A percentile compares a stretch with the other conserved stretches of the same genome.
These are phyloP conservation scores for Ceratobasidium sp. DNA, from an alignment of 1,284 basidiomycete species.

Conservation along the genomic window DNA sequence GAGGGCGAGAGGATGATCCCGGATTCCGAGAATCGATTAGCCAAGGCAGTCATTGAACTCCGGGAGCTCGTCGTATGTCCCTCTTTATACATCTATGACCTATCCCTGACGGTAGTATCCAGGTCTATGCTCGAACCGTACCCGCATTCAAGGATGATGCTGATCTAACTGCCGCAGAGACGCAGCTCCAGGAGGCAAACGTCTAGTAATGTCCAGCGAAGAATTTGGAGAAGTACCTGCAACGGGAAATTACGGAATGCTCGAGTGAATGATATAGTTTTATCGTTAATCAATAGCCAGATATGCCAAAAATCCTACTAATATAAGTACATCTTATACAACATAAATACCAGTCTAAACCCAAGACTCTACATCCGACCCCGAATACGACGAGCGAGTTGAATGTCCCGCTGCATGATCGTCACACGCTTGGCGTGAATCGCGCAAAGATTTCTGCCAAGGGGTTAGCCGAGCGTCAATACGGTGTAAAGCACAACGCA, in stretches of 20 bases:
- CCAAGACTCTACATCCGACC: constrained; percentile 55
- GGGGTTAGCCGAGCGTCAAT: constrained; percentile 18
- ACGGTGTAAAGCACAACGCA: constrained; percentile 57
- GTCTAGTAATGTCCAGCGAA: constrained; percentile 37
- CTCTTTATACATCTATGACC: constrained; percentile 31
- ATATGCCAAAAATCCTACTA: constrained; percentile 17
- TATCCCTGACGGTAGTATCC: not conserved
- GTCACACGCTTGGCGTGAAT: constrained; percentile 99
- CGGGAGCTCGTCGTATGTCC: constrained; percentile 72
- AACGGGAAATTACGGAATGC: not conserved
- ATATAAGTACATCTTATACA: constrained; percentile 29
- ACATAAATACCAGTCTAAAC: constrained; percentile 14
- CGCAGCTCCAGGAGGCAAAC: constrained; percentile 60
- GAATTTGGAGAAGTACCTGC: not conserved
- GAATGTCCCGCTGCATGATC: constrained; percentile 97
- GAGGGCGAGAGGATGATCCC: constrained; percentile 84
- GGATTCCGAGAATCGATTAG: constrained; percentile 68
- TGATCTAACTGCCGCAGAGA: constrained; percentile 66
- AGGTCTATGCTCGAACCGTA: constrained; percentile 61
- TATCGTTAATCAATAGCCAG: not conserved
- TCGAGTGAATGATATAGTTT: not conserved
- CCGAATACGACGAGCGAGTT: constrained; percentile 92
- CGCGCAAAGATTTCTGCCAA: constrained; percentile 84
- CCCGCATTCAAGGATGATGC: constrained; percentile 59
- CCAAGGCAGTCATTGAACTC: constrained; percentile 68